Base-by-base conservation (phyloP, 805 yeast genomes). In the Nakazawaea wyomingensis region DNA sequence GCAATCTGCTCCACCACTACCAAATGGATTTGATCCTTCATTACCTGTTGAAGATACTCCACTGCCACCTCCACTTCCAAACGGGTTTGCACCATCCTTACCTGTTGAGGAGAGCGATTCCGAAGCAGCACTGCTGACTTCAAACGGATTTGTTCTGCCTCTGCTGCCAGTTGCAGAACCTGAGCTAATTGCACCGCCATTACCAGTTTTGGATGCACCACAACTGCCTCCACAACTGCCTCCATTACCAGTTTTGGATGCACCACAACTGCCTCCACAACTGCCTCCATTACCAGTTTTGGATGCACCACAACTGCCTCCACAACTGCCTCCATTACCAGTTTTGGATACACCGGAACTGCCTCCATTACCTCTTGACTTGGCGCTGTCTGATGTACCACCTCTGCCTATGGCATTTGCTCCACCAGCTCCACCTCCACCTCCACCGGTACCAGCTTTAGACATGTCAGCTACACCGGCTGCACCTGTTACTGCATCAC, bases 291-390 rank as follows among this genome's bases (percentile, higher is more conserved):
- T 46, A 30, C 53, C 68, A 3, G 51, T 63, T 8, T 59, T 61
- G 1, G 57, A 62, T 11, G 32, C 32, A 29, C 32, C 32, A 2
- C 32, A 8, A 24, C 11, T 24, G 27, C 27, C 27, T 24, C 2
- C 27, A 24, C 2, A 8, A 11, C 59, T 60, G 7, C 56, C 60
- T 14, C 60, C 48, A 42, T 49, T 46, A 30, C 53, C 68, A 3
- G 51, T 63, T 8, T 59, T 61, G 1, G 57, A 62, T 11, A 60
- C 62, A 13, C 57, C 65, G 14, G 46, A 62, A 10, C 32, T 40
- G 3, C 72, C 78, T 10, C 70, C 75, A 11, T 53, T 68, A 14
- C 71, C 70, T 5, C 49, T 52, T 10, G 43, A 46, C 10, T 22
- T 39, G n/a, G 49, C 51, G 16, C 59, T 62, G 3, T 55, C n/a